These are phyloP conservation scores for Aspergillus texensis DNA, from an alignment of 2,329 filamentous ascomycete species.

Conservation along the genomic window DNA sequence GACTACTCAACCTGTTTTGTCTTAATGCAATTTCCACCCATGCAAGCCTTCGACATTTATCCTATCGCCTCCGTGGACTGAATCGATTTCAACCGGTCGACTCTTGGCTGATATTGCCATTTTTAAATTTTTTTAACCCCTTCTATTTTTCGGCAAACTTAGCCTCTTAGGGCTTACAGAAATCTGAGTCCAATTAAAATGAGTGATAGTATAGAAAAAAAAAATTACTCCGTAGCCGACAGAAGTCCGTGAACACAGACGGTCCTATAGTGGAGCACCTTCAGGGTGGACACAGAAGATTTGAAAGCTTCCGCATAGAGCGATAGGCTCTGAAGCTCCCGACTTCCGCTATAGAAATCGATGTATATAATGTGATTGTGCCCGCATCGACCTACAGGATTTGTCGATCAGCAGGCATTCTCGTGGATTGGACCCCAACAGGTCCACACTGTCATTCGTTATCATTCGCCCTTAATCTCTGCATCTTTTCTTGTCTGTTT, in stretches of 20 bases:
- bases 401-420: constrained; percentile 9
- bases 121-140: neutral
- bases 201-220: neutral
- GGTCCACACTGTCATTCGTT: constrained; percentile 19
- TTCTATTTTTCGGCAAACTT: neutral
- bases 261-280: neutral
- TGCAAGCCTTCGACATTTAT: constrained; percentile 4
- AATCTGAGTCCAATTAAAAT: neutral
- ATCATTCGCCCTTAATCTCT: constrained; percentile 12
- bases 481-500: constrained; percentile 16
- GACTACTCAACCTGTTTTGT: neutral
- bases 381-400: neutral
- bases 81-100: neutral
- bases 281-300: neutral
- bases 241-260: neutral
- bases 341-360: constrained; percentile 1
- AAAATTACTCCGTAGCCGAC: neutral
- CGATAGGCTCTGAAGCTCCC: constrained; percentile 6
- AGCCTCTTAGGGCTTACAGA: neutral
- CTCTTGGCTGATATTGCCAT: neutral
- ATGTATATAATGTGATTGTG: constrained; percentile 9
- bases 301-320: neutral
- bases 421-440: constrained; percentile 6
- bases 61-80: neutral
- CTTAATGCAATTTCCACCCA: constrained; percentile 7